phyloP scores from a whole-genome alignment of 306 rosid genomes.

The Vigna hirtella region DNA sequence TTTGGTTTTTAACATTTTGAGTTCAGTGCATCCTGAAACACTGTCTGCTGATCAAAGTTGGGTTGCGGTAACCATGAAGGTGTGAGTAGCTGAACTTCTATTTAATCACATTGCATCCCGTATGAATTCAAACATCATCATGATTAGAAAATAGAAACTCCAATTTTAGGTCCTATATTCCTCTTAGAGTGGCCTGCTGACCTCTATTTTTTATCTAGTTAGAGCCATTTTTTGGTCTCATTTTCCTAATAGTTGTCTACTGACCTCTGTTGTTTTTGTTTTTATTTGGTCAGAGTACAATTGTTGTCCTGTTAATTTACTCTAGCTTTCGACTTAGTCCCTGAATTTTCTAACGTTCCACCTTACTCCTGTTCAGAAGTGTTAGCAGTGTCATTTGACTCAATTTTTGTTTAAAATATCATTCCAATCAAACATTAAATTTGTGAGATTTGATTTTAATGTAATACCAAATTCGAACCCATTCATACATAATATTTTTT shows the following conservation, averaged over 20 bases:
- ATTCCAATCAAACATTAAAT: too few species aligned
- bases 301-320: constrained; percentile 29
- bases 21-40: constrained; percentile 63
- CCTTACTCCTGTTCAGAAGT: background rate
- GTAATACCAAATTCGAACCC: background rate
- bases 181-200: constrained; percentile 9
- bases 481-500: background rate
- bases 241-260: constrained; percentile 12
- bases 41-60: constrained; percentile 73
- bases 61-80: constrained; percentile 77
- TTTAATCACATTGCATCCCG: constrained; percentile 28
- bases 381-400: too few species aligned
- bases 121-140: constrained; percentile 34
- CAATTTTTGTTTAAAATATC: too few species aligned
- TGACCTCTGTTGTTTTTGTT: background rate
- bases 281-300: constrained; percentile 20
- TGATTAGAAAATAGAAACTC: constrained; percentile 28
- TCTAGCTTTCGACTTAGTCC: constrained; percentile 10
- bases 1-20: constrained; percentile 64
- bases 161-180: constrained; percentile 7
- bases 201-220: background rate
- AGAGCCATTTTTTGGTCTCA: constrained; percentile 1
- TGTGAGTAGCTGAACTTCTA: constrained; percentile 43
- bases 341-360: constrained; percentile 23
- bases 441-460: too few species aligned